Percentiles rank a stretch among this genome's conserved stretches.
Conservation (phyloP, 2,329 filamentous ascomycete genomes). For the Ophiostoma piceae region DNA sequence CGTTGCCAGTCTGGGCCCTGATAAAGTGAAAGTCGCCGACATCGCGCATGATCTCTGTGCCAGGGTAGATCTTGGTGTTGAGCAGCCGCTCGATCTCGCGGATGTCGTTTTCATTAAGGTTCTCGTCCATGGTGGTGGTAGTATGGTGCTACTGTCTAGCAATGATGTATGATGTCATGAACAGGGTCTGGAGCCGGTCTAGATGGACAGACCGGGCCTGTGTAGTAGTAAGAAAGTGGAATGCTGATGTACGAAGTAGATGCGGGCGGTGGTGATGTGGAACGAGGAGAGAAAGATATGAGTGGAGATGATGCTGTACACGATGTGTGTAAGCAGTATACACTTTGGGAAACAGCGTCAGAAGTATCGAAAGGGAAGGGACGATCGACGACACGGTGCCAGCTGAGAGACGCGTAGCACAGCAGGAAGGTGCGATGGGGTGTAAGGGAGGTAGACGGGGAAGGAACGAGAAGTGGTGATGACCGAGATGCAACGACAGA, state of each 20-base stretch:
- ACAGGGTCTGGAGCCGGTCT: background rate
- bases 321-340: background rate
- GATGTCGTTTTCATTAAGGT: conserved; percentile 22
- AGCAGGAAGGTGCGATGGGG: background rate
- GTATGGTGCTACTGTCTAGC: background rate
- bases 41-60: conserved; percentile 43
- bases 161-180: background rate
- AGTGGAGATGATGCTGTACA: background rate
- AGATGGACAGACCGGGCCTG: background rate
- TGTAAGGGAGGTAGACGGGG: background rate
- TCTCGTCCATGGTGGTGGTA: background rate
- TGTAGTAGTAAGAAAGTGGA: background rate
- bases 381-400: background rate
- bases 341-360: background rate
- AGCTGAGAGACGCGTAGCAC: background rate
- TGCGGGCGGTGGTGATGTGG: background rate
- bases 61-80: conserved; percentile 33
- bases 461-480: background rate
- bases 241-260: background rate
- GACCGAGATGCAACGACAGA: background rate
- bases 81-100: conserved; percentile 23
- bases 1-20: conserved; percentile 42
- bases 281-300: background rate
- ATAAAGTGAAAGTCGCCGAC: conserved; percentile 60
- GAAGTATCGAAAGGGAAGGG: background rate